Evolutionary conservation across 768 basidiomycete species (phyloP), one percentile per base, ranked within the genome.

Genomic region (Pseudohyphozyma bogoriensis): DNA sequence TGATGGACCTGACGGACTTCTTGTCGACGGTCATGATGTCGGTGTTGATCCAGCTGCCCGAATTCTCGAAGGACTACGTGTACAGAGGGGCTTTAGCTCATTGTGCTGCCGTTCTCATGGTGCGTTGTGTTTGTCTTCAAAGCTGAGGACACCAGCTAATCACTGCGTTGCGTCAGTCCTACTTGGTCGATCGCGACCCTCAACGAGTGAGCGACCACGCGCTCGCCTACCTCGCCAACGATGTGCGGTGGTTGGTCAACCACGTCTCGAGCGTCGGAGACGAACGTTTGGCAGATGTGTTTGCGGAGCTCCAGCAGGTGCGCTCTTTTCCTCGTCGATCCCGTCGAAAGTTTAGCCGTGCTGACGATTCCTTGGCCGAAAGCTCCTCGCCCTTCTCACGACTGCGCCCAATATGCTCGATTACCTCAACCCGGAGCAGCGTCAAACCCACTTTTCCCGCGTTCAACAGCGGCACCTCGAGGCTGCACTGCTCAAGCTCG

Each of bases 1-100:
- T 97, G 4, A 86, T 89, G 72, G 93, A 96, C 73, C 81, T 97
- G 69, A 82, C 93, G 72, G 91, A 90, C 72, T 99, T 92, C 87
- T 79, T 97, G 55, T 92, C 86, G 40, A 95, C 92, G 2, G 87
- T 95, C 57, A 89, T 99, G 51, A 95, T 97, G 59, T 72, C 71
- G 47, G 75, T 76, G 3, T 73, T 89, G 83, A 60, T 83, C 85
- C 66, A 81, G 79, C 61, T 97, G 75, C 84, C 87, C 58, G 62
- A 67, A 37, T 63, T 63, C 28, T 87, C 91, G 58, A 92, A 91
- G 74, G 86, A 89, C 55, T 84, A 88, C 66, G 89, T 88, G 13
- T 99, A 95, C 73, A 82, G 81, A 64, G 85, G 83, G 46, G 92
- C 95, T 18, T 78, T 93, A n/a, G 78, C 81, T 35, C 89, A 95